Conservation (phyloP, 352 stramenopile species). For the Phytophthora citricola region DNA sequence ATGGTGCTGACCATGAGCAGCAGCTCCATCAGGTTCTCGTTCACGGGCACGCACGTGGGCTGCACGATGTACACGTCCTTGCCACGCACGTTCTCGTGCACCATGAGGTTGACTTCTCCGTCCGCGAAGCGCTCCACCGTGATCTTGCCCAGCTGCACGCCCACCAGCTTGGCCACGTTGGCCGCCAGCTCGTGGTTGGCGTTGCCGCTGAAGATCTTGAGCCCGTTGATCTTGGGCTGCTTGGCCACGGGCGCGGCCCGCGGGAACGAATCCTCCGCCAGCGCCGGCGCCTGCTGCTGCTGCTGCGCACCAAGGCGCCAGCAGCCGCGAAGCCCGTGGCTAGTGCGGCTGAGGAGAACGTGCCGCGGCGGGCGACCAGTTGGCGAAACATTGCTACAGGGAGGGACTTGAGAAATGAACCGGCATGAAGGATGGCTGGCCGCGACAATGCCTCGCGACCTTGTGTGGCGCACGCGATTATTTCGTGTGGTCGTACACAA, state of each 20-base stretch:
- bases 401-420: constrained; percentile 31
- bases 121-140: constrained; percentile 99
- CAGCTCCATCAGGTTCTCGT: constrained; percentile 99
- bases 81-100: constrained; percentile 99
- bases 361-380: constrained; percentile 61
- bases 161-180: constrained; percentile 98
- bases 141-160: constrained; percentile 98
- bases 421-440: constrained; percentile 15
- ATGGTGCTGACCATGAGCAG: constrained; percentile 98
- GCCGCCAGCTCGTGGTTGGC: constrained; percentile 96
- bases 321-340: constrained; percentile 56
- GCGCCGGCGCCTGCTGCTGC: constrained; percentile 36
- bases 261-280: constrained; percentile 63
- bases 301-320: constrained; percentile 52
- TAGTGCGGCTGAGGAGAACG: constrained; percentile 53
- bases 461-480: not conserved
- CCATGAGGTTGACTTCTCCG: constrained; percentile 99
- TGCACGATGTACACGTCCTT: constrained; percentile 99
- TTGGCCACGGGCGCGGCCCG: constrained; percentile 72
- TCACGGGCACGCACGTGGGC: constrained; percentile 98
- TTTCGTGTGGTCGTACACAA: constrained; percentile 1
- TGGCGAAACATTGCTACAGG: constrained; percentile 71
- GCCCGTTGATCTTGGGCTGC: constrained; percentile 90
- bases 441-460: not conserved
- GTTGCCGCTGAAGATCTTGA: constrained; percentile 99